These are phyloP conservation scores for Metschnikowia continentalis DNA, from an alignment of 805 yeast genomes.

Conservation along the genomic window DNA sequence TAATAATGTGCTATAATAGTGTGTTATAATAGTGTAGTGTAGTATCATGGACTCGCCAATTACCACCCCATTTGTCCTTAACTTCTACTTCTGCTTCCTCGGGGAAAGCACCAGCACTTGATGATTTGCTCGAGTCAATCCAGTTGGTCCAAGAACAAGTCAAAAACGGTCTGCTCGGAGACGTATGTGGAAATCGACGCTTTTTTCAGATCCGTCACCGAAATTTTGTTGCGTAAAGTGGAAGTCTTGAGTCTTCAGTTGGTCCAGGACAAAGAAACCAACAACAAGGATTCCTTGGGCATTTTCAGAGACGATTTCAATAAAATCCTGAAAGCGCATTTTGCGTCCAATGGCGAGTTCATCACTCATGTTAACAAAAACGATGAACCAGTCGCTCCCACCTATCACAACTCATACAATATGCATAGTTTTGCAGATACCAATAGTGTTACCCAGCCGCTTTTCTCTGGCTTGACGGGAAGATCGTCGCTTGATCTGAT, in stretches of 20 bases:
- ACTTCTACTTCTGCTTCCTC: too few relatives aligned
- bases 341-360: slow-evolving; percentile 59
- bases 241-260: slow-evolving; percentile 35
- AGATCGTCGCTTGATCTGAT: slow-evolving; percentile 65
- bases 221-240: slow-evolving; percentile 60
- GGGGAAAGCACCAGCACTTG: too few relatives aligned
- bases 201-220: slow-evolving; percentile 59
- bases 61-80: too few relatives aligned
- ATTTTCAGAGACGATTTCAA: slow-evolving; percentile 55
- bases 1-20: too few relatives aligned
- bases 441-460: slow-evolving; percentile 63
- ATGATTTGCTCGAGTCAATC: too few relatives aligned
- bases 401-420: slow-evolving; percentile 25
- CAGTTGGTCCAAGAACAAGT: too few relatives aligned
- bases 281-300: slow-evolving; percentile 24
- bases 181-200: slow-evolving; percentile 54
- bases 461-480: slow-evolving; percentile 69
- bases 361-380: slow-evolving; percentile 30
- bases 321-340: slow-evolving; percentile 51
- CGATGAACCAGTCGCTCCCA: slow-evolving; percentile 26
- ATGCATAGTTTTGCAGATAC: slow-evolving; percentile 27
- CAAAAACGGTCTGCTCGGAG: slow-evolving; percentile 39
- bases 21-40: too few relatives aligned
- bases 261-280: slow-evolving; percentile 11
- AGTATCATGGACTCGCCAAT: too few relatives aligned